phyloP scores from a whole-genome alignment of 805 yeast species.

The Kurtzmaniella cleridarum region DNA sequence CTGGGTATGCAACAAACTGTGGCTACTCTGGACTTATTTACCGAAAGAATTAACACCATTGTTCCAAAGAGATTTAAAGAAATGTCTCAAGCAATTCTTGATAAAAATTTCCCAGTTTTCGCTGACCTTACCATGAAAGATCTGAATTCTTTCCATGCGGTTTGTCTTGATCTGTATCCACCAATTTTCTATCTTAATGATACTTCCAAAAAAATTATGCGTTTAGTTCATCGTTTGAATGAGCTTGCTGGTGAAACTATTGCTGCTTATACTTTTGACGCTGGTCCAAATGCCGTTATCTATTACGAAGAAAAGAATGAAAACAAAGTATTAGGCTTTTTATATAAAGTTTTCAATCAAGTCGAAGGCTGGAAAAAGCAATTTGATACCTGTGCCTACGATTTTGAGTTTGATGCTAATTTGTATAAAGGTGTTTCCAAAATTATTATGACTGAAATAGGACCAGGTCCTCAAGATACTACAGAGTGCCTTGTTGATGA shows the following conservation, averaged over 20 bases:
- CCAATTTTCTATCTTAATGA: conserved; percentile 95
- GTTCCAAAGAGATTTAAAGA: conserved; percentile 82
- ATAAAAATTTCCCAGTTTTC: conserved; percentile 72
- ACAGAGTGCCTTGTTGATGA: conserved; percentile 51
- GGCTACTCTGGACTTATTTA: conserved; percentile 78
- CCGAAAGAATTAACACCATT: conserved; percentile 68
- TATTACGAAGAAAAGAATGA: conserved; percentile 81
- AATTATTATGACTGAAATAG: conserved; percentile 80
- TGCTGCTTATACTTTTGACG: conserved; percentile 97
- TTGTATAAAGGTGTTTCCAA: conserved; percentile 70
- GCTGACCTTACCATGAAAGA: conserved; percentile 94
- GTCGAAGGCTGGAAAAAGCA: conserved; percentile 65
- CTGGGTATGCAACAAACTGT: conserved; percentile 97
- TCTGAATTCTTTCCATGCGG: conserved; percentile 96
- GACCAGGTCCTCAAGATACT: conserved; percentile 76
- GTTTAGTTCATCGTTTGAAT: conserved; percentile 74
- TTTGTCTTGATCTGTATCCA: conserved; percentile 92
- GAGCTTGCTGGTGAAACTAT: conserved; percentile 57
- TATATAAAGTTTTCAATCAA: conserved; percentile 53
- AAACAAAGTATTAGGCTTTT: conserved; percentile 61
- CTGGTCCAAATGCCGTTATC: conserved; percentile 98
- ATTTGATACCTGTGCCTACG: conserved; percentile 14
- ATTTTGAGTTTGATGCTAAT: conserved; percentile 43
- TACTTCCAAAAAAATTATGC: conserved; percentile 77
- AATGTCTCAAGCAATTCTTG: conserved; percentile 73